phyloP scores from a whole-genome alignment of 805 yeast species.

The Komagataella populi region DNA sequence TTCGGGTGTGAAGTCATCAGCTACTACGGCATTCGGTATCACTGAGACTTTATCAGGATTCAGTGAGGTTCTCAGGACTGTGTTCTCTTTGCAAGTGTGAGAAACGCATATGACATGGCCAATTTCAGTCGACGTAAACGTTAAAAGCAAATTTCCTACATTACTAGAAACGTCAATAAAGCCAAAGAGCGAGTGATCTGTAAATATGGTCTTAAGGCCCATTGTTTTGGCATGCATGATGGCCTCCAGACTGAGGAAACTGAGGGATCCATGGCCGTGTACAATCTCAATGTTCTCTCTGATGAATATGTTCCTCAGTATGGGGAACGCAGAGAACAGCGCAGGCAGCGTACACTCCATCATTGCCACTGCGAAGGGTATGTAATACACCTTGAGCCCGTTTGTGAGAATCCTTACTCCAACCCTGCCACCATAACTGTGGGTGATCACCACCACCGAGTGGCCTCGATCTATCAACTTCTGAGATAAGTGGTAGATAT shows the following conservation, averaged over 20 bases:
- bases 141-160: constrained; percentile 73
- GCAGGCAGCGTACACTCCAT: constrained; percentile 83
- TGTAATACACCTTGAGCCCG: constrained; percentile 86
- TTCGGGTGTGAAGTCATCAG: constrained; percentile 62
- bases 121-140: constrained; percentile 72
- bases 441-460: constrained; percentile 77
- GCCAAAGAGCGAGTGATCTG: constrained; percentile 94
- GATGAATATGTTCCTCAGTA: constrained; percentile 70
- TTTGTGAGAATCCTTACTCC: constrained; percentile 79
- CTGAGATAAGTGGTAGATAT: constrained; percentile 83
- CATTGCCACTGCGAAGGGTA: constrained; percentile 70
- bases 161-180: constrained; percentile 79
- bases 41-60: constrained; percentile 74
- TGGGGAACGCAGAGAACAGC: constrained; percentile 78
- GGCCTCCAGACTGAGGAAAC: constrained; percentile 80
- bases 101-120: constrained; percentile 95
- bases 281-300: constrained; percentile 80
- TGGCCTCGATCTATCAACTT: constrained; percentile 72
- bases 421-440: constrained; percentile 67
- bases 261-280: constrained; percentile 90
- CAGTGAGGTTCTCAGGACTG: constrained; percentile 74
- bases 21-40: constrained; percentile 91
- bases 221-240: constrained; percentile 83
- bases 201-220: constrained; percentile 86
- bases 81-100: constrained; percentile 92